Percentiles rank a stretch among this genome's conserved stretches.
Conservation (phyloP, 768 basidiomycete genomes). For the Rhodotorula babjevae region DNA sequence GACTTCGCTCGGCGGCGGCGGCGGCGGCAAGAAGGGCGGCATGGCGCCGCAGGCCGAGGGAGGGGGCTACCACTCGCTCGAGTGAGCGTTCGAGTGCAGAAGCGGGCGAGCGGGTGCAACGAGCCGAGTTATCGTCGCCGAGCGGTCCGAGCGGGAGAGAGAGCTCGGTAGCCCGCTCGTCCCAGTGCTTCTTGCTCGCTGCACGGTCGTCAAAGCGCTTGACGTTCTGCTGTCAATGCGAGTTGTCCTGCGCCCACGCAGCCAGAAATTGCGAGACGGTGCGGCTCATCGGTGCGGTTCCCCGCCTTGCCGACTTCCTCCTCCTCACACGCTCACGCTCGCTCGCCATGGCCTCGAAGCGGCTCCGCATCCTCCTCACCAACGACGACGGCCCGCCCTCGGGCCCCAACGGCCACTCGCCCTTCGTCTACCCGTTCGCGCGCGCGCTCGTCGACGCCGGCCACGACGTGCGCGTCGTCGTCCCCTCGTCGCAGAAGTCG, state of each 20-base stretch:
- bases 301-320: no score
- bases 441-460: slow-evolving; percentile 44
- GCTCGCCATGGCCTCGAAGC: background rate
- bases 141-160: no score
- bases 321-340: background rate
- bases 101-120: background rate
- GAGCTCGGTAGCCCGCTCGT: no score
- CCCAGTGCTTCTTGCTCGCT: no score
- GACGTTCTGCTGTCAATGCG: no score
- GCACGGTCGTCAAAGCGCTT: no score
- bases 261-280: no score
- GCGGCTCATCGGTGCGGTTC: no score
- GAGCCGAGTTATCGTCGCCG: background rate
- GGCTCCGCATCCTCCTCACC: slow-evolving; percentile 25
- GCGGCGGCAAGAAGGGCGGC: background rate
- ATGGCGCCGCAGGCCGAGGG: slow-evolving; percentile 5
- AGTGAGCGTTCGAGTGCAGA: background rate
- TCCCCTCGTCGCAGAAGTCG: slow-evolving; percentile 48
- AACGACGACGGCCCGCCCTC: slow-evolving; percentile 51
- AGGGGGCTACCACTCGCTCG: slow-evolving; percentile 32
- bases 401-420: slow-evolving; percentile 42
- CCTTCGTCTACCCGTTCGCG: slow-evolving; percentile 49
- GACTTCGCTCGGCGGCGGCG: background rate
- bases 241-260: no score
- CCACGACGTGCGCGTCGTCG: slow-evolving; percentile 49